Evolutionary conservation across 371 early-diverging fungal species (phyloP), one percentile per base, ranked within the genome.

Genomic region (Phascolomyces articulosus): DNA sequence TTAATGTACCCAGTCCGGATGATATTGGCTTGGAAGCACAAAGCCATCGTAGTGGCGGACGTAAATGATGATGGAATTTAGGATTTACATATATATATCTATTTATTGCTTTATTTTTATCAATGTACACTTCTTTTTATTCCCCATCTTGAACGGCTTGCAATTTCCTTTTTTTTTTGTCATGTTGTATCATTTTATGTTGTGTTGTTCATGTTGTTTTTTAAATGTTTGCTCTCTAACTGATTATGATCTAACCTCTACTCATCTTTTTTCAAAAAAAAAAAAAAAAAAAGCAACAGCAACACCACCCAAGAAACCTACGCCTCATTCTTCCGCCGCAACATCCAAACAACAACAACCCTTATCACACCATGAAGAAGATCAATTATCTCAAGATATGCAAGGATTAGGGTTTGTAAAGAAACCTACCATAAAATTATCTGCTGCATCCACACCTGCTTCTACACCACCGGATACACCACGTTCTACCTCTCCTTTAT

Each of bases 1-100:
- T 96, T 74, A 84, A 90, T 65, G 69, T 80, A 38, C 93, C 93
- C 15, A 94, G 95, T 63, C 95, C 95, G 18, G 95, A 95, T 74
- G 95, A 95, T 78, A 63, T 85, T 34, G 93, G 92, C 3, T 73
- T 89, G 11, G 68, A 87, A 13, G 85, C 89, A 6, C 90, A 90
- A 63, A 77, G 77, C 55, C 73, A 83, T 26, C 80, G 80, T 23
- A 68, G 71, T 48, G 71, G 69, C 13, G 58, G 55, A 49, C 66
- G 57, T 21, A 69, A 69, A 53, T 55, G 56, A 20, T 63, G 58
- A 62, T 66, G 38, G 13, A n/a, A n/a, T n/a, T n/a, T n/a, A n/a
- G n/a, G n/a, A n/a, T n/a, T n/a, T n/a, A n/a, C n/a, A n/a, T n/a
- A n/a, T n/a, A n/a, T n/a, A n/a, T n/a, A n/a, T n/a, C n/a, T n/a